These are phyloP conservation scores for Austroboletus olivaceoglutinosus DNA, from an alignment of 1,284 basidiomycete genomes.

Conservation along the genomic window DNA sequence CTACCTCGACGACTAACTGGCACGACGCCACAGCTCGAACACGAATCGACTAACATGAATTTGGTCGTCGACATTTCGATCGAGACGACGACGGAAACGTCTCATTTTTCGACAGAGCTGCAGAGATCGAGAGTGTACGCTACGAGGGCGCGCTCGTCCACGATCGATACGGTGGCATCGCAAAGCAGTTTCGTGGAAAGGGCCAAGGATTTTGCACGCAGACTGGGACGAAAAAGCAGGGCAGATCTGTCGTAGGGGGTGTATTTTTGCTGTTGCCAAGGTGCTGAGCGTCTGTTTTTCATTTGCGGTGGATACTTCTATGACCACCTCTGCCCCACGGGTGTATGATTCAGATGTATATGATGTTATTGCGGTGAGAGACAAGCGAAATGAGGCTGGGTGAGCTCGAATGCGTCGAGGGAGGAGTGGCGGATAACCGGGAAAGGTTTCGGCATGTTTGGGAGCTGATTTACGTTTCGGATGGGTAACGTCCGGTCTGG, in stretches of 20 bases:
- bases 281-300: constrained; percentile 17
- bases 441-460: not conserved
- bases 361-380: constrained; percentile 18
- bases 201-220: constrained; percentile 50
- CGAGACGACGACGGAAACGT: constrained; percentile 50
- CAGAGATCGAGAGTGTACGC: constrained; percentile 40
- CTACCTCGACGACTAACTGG: constrained; percentile 55
- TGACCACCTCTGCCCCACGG: constrained; percentile 26
- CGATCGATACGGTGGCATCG: constrained; percentile 34
- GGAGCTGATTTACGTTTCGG: constrained; percentile 27
- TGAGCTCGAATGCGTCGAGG: constrained; percentile 1
- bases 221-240: constrained; percentile 47
- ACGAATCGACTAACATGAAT: constrained; percentile 32
- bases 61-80: constrained; percentile 59
- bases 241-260: constrained; percentile 15
- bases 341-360: constrained; percentile 11
- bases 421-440: not conserved
- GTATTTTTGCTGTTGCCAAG: constrained; percentile 25
- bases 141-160: constrained; percentile 38
- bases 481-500: constrained; percentile 6
- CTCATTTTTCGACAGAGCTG: constrained; percentile 32
- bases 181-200: constrained; percentile 43
- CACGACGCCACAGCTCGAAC: constrained; percentile 44
- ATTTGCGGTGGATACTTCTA: constrained; percentile 26
- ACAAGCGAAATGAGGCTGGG: constrained; percentile 25